Evolutionary conservation across 257 asterid species (phyloP).

Genomic region (Salvia miltiorrhiza): DNA sequence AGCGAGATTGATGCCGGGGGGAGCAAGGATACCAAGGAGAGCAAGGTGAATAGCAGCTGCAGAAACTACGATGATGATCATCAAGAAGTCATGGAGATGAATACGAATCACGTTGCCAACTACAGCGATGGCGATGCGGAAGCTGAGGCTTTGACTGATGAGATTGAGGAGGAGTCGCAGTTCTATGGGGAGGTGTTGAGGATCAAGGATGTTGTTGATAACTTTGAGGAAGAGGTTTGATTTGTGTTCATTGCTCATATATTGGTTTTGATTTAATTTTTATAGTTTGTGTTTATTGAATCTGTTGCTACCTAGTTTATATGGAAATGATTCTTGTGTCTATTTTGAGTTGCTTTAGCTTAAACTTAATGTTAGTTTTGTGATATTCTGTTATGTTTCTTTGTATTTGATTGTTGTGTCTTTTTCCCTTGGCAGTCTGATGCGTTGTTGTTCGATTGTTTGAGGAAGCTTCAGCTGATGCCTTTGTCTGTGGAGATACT

Average conservation of each 20-base stretch:
- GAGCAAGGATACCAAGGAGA: conserved; percentile 59
- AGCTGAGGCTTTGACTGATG: conserved; percentile 91
- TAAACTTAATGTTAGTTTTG: not conserved
- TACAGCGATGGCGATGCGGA: conserved; percentile 76
- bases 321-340: not conserved
- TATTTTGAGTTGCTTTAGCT: conserved; percentile 3
- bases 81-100: conserved; percentile 36
- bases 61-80: conserved; percentile 33
- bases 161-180: conserved; percentile 71
- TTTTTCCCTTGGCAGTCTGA: conserved; percentile 47
- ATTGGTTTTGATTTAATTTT: not conserved
- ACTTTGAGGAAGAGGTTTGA: conserved; percentile 59
- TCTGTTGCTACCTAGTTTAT: too few relatives aligned
- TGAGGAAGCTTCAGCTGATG: conserved; percentile 81
- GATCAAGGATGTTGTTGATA: conserved; percentile 69
- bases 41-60: conserved; percentile 49
- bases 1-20: conserved; percentile 46
- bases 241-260: conserved; percentile 12
- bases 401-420: conserved; percentile 4
- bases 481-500: conserved; percentile 70
- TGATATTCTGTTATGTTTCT: not conserved
- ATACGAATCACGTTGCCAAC: conserved; percentile 41
- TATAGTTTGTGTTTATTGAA: not conserved
- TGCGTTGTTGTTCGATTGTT: conserved; percentile 48
- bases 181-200: conserved; percentile 62